phyloP scores from a whole-genome alignment of 1,284 basidiomycete species.

The Trichosporon faecale region DNA sequence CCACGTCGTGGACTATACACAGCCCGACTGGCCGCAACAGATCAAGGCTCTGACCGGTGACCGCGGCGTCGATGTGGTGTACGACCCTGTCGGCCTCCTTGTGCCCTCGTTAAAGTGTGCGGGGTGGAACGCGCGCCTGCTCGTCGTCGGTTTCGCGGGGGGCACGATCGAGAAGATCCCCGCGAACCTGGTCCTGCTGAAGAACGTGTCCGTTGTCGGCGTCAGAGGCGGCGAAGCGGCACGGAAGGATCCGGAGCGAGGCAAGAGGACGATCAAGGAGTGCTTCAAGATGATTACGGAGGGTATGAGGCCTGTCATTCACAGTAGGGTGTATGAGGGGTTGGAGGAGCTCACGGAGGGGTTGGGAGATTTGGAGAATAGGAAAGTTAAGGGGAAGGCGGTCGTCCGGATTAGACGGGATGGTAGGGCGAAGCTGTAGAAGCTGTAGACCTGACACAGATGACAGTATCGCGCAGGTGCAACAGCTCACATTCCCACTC shows the following conservation, averaged over 20 bases:
- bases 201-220: slow-evolving; percentile 77
- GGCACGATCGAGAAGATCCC: slow-evolving; percentile 88
- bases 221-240: slow-evolving; percentile 77
- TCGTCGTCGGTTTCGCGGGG: slow-evolving; percentile 88
- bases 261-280: slow-evolving; percentile 19
- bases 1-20: slow-evolving; percentile 50
- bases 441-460: too few relatives aligned
- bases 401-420: slow-evolving; percentile 63
- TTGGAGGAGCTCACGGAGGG: slow-evolving; percentile 63
- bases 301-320: slow-evolving; percentile 72
- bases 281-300: slow-evolving; percentile 63
- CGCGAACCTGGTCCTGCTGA: slow-evolving; percentile 79
- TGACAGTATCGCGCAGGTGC: too few relatives aligned
- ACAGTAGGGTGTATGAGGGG: slow-evolving; percentile 68
- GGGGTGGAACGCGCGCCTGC: slow-evolving; percentile 84
- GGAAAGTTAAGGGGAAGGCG: slow-evolving; percentile 91
- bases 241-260: not conserved
- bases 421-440: slow-evolving; percentile 34
- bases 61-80: slow-evolving; percentile 82
- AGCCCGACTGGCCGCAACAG: slow-evolving; percentile 53
- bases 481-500: too few relatives aligned
- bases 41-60: slow-evolving; percentile 66
- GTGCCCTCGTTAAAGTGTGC: slow-evolving; percentile 69
- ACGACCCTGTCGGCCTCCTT: slow-evolving; percentile 70
- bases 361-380: slow-evolving; percentile 58